phyloP scores from a whole-genome alignment of 805 yeast genomes.

The Pichia eremophila region DNA sequence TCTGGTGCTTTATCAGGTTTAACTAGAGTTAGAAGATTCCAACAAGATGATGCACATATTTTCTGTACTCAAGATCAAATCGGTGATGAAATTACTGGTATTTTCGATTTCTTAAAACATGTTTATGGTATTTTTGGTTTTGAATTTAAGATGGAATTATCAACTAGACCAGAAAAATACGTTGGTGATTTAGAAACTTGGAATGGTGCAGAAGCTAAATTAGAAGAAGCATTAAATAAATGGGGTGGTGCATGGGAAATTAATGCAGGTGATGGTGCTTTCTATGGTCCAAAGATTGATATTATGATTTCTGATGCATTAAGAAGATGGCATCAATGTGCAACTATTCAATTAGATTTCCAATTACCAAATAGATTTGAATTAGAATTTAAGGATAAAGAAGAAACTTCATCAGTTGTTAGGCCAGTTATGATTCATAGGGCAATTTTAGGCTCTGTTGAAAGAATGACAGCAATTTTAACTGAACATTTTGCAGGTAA shows the following conservation, averaged over 20 bases:
- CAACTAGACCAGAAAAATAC: conserved; percentile 94
- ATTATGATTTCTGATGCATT: conserved; percentile 91
- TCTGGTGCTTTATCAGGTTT: conserved; percentile 91
- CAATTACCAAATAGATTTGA: conserved; percentile 93
- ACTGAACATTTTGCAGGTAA: conserved; percentile 98
- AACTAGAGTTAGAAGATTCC: conserved; percentile 97
- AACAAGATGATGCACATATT: conserved; percentile 98
- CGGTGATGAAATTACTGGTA: conserved; percentile 70
- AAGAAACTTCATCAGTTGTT: conserved; percentile 44
- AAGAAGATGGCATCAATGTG: conserved; percentile 97
- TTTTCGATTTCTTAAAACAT: conserved; percentile 76
- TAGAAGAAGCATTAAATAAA: conserved; percentile 70
- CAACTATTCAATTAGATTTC: conserved; percentile 97
- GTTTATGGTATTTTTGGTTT: conserved; percentile 90
- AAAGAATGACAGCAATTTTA: conserved; percentile 97
- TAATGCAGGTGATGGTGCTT: conserved; percentile 96
- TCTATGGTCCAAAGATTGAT: conserved; percentile 94
- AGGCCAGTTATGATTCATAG: conserved; percentile 99
- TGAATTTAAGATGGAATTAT: conserved; percentile 91
- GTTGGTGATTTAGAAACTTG: conserved; percentile 93
- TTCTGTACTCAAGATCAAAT: conserved; percentile 93
- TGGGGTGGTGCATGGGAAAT: conserved; percentile 92
- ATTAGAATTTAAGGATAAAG: conserved; percentile 73
- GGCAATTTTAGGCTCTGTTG: conserved; percentile 96
- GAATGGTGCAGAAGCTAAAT: conserved; percentile 82